These are phyloP conservation scores for Ceratobasidium sp. DNA, from an alignment of 1,284 basidiomycete species.

Conservation along the genomic window DNA sequence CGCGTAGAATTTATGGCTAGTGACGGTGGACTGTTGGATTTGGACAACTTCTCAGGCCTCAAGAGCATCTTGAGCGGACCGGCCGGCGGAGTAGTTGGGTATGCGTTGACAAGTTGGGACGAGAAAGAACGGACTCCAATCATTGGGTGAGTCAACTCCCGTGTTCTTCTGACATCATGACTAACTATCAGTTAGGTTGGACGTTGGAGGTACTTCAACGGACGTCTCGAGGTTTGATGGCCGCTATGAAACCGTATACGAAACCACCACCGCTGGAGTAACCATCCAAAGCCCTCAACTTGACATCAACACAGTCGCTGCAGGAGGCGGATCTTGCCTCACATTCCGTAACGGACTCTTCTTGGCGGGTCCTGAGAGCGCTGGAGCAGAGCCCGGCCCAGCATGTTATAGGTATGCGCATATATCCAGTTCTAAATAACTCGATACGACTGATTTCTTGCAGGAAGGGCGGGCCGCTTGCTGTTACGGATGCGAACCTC, in stretches of 20 bases:
- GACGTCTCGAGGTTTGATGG: conserved; percentile 91
- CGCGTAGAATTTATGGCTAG: conserved; percentile 87
- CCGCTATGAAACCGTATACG: conserved; percentile 86
- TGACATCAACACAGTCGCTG: conserved; percentile 89
- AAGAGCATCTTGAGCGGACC: conserved; percentile 90
- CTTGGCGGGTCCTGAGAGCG: conserved; percentile 83
- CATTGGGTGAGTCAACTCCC: conserved; percentile 68
- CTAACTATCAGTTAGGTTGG: conserved; percentile 59
- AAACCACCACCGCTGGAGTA: conserved; percentile 91
- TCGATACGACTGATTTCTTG: conserved; percentile 28
- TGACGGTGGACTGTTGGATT: conserved; percentile 87
- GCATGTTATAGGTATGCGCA: conserved; percentile 74
- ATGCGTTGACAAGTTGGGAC: conserved; percentile 86
- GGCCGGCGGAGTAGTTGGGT: conserved; percentile 89
- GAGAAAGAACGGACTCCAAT: conserved; percentile 69
- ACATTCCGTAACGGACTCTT: conserved; percentile 85
- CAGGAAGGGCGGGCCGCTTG: conserved; percentile 85
- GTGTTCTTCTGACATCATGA: background rate
- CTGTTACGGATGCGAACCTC: conserved; percentile 88
- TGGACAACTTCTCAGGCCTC: conserved; percentile 87
- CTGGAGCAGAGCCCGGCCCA: conserved; percentile 86
- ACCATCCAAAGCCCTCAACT: conserved; percentile 89
- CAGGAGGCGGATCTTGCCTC: conserved; percentile 86
- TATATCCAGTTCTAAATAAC: background rate
- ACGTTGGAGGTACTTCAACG: conserved; percentile 89